Base-by-base conservation (phyloP, 331 rosid genomes). In the Erythrophleum ivorense region DNA sequence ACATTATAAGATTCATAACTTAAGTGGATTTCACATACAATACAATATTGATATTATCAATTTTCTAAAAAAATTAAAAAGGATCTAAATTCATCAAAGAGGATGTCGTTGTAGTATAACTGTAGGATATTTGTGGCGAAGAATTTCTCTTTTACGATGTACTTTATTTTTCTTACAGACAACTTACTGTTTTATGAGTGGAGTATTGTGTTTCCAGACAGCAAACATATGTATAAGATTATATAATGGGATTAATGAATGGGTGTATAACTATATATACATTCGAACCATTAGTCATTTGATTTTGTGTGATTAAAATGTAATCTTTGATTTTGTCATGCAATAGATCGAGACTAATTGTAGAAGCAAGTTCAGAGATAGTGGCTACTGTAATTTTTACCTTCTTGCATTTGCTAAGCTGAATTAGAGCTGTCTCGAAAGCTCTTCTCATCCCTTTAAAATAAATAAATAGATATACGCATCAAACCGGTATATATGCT, bases 301-400 rank as follows among this genome's bases (percentile, higher is more conserved):
- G 58, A 38, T 5, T 12, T 59, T 34, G 41, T 54, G 71, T 18
- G 40, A 67, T 21, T 66, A 40, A 24, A 21, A 60, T 33, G n/a
- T 43, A 80, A 53, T 7, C 34, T 80, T 43, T 9, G 52, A 6
- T 24, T 29, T 46, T 46, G 59, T 21, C 11, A 18, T 46, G 72
- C 58, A 80, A 71, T 29, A 31, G 36, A 36, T 57, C 33, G 46
- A 54, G 29, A 71, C 63, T 59, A 49, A 71, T 58, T 21, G 59
- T 72, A 65, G 77, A 52, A 72, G 57, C 78, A 73, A 50, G 55
- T 81, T 64, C 43, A 19, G 50, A 49, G 84, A 24, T 40, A 41
- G 9, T 21, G 68, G 13, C 69, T 41, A 24, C 18, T n/a, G 3
- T 48, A 15, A 4, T 53, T 53, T 53, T 53, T 16, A 15, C 16